Evolutionary conservation across 306 rosid species (phyloP).

Genomic region (Prunus davidiana): DNA sequence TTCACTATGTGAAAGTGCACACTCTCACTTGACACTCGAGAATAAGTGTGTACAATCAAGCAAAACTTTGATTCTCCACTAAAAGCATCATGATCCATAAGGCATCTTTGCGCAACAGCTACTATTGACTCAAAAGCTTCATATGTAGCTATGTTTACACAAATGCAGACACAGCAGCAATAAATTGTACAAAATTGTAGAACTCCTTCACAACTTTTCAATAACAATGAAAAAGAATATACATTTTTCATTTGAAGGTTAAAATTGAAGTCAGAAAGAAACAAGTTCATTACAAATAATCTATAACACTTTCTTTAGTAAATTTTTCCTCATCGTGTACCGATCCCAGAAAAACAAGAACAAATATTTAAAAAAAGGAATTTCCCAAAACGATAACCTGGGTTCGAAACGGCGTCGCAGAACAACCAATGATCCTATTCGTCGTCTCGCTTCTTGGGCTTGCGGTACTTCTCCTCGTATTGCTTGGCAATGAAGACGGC

Average conservation of each 20-base stretch:
- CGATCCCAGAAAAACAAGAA: not conserved
- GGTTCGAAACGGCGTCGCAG: not conserved
- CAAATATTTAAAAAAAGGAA: not conserved
- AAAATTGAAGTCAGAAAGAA: not conserved
- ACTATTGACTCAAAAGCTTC: not conserved
- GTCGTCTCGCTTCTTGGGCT: slow-evolving; percentile 44
- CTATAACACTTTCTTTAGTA: not conserved
- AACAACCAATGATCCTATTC: slow-evolving; percentile 20
- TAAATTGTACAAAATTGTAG: not conserved
- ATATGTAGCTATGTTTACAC: not conserved
- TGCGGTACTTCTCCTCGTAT: slow-evolving; percentile 57
- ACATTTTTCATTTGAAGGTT: not conserved
- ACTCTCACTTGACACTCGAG: not conserved
- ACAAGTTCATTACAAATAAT: not conserved
- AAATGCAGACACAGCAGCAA: not conserved
- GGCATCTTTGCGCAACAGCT: not conserved
- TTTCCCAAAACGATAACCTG: slow-evolving; percentile 28
- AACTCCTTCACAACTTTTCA: not conserved
- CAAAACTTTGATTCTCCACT: not conserved
- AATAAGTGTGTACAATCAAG: not conserved
- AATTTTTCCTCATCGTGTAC: not conserved
- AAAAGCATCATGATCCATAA: not conserved
- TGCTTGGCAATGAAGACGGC: slow-evolving; percentile 41
- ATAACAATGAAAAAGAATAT: not conserved
- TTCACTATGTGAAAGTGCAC: not conserved